These are phyloP conservation scores for Colletotrichum musicola DNA, from an alignment of 2,329 filamentous ascomycete species.

Conservation along the genomic window DNA sequence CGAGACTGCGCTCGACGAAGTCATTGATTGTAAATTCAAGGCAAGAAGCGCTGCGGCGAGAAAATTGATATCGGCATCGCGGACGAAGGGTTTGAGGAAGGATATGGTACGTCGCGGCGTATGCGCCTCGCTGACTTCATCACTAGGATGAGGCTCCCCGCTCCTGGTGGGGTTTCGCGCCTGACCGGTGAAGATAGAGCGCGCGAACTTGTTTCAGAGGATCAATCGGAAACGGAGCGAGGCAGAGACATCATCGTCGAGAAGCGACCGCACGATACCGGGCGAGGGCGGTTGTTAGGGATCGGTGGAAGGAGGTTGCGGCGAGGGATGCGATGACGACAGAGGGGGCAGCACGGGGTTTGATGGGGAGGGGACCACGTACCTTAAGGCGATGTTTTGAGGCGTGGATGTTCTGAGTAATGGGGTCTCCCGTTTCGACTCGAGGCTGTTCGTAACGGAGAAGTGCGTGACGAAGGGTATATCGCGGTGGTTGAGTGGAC, in stretches of 20 bases:
- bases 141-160: slow-evolving; percentile 38
- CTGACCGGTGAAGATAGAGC: slow-evolving; percentile 33
- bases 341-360: slow-evolving; percentile 48
- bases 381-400: slow-evolving; percentile 41
- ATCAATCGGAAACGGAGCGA: slow-evolving; percentile 28
- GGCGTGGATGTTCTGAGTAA: slow-evolving; percentile 34
- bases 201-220: slow-evolving; percentile 29
- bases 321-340: slow-evolving; percentile 55
- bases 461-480: slow-evolving; percentile 30
- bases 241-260: slow-evolving; percentile 19
- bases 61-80: slow-evolving; percentile 14
- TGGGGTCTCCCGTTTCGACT: slow-evolving; percentile 31
- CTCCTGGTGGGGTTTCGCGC: slow-evolving; percentile 41
- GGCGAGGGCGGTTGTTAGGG: slow-evolving; percentile 31
- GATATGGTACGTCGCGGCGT: slow-evolving; percentile 22
- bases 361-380: slow-evolving; percentile 38
- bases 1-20: slow-evolving; percentile 12
- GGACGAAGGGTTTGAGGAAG: slow-evolving; percentile 1
- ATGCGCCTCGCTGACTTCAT: slow-evolving; percentile 41
- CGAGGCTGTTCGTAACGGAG: slow-evolving; percentile 32
- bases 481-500: slow-evolving; percentile 42
- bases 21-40: not conserved
- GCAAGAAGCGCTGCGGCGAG: not conserved
- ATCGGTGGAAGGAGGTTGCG: slow-evolving; percentile 35
- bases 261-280: slow-evolving; percentile 14